Base-by-base conservation (phyloP, 176 grass and related monocot species). In the Coix lacrymajobi region DNA sequence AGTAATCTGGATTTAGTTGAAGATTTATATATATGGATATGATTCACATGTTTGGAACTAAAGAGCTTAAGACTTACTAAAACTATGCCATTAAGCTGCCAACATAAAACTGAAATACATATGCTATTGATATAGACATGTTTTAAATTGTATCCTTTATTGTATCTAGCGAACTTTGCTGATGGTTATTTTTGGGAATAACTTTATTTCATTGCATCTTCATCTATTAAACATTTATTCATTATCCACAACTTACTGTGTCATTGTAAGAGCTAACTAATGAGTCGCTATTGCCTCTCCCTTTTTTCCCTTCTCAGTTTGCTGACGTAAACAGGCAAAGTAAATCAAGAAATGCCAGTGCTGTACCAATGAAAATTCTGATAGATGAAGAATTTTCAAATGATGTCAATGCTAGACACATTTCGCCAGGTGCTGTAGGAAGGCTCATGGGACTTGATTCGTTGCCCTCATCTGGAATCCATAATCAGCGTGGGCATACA, bases 391-490 rank as follows among this genome's bases (percentile, higher is more conserved):
- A 99, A 82, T 60, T 99, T 28, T 84, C 85, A 26, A 95, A 93
- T 84, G 90, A 94, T 73, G 71, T 85, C 79, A 86, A 89, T 83
- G 79, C 80, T 80, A 99, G 89, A 69, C 81, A 90, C 71, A 80
- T 87, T 37, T 92, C 96, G 41, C 93, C 96, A 81, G 91, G 96
- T 57, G 77, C 88, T 78, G 81, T 99, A 70, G 96, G 91, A 61
- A 93, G 93, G 56, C 77, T 99, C 46, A 99, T 99, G 96, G 96
- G 96, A 67, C 91, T 99, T 65, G 89, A 99, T 86, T 88, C 93
- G 73, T 69, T 99, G 66, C 92, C 96, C 75, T 66, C 85, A 52
- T 66, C 80, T 79, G 77, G 46, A 34, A 60, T 75, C 43, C 62
- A 74, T 76, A 79, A 70, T 34, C 81, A 90, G 31, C 51, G 77